A percentile compares a stretch with the other conserved stretches of the same genome.
phyloP scores from a whole-genome alignment of 78 protist genomes.

The Diacronema lutheri region DNA sequence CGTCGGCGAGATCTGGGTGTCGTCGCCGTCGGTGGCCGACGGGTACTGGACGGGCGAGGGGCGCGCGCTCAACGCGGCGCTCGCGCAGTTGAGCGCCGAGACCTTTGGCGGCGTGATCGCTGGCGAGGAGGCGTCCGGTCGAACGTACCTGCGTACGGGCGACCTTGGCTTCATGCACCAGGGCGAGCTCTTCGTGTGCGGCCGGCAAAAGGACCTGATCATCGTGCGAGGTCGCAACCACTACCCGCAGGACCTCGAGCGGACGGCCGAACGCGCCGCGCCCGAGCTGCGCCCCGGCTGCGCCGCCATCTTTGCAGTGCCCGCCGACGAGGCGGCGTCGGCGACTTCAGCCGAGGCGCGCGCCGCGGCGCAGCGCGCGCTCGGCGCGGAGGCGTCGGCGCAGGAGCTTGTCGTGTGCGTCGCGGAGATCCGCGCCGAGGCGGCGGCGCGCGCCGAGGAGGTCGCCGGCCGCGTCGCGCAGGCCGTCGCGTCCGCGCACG shows the following conservation, averaged over 20 bases:
- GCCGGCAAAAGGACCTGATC: background rate
- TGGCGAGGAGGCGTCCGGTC: background rate
- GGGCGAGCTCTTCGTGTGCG: background rate
- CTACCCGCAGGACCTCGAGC: background rate
- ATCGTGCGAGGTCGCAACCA: background rate
- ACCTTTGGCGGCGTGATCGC: background rate
- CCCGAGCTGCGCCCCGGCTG: background rate
- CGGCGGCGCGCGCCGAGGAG: too few relatives aligned
- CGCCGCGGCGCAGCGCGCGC: too few relatives aligned
- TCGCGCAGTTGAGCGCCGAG: background rate
- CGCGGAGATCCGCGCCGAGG: too few relatives aligned
- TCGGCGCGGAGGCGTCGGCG: too few relatives aligned
- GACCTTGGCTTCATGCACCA: background rate
- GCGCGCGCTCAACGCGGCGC: background rate
- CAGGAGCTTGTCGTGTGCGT: too few relatives aligned
- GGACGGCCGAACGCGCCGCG: background rate
- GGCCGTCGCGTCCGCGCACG: too few relatives aligned
- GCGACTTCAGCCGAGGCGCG: too few relatives aligned
- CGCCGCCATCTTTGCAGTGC: background rate
- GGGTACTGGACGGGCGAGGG: background rate
- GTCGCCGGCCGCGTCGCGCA: too few relatives aligned
- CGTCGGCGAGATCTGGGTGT: conserved; percentile 1
- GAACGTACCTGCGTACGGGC: background rate
- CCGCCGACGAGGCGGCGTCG: background rate
- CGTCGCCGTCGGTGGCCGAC: background rate